These are phyloP conservation scores for Neostapfia colusana DNA, from an alignment of 176 grass and related monocot genomes.

Conservation along the genomic window DNA sequence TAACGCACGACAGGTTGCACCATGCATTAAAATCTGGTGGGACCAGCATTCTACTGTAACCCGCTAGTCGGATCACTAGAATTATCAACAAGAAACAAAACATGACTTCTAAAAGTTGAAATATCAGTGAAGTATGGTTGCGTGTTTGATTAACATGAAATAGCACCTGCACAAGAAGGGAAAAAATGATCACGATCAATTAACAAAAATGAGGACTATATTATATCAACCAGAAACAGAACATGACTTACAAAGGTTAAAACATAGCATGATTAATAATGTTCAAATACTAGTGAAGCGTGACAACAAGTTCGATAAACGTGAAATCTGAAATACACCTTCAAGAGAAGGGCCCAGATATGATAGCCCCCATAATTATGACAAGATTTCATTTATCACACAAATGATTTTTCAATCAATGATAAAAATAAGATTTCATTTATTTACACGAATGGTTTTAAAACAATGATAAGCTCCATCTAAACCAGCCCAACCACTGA, in stretches of 20 bases:
- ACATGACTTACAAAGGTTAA: not conserved
- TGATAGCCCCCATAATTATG: not conserved
- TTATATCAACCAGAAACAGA: constrained; percentile 9
- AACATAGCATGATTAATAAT: no score
- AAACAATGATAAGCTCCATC: not conserved
- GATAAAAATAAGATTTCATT: not conserved
- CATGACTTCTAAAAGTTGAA: no score
- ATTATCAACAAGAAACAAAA: not conserved
- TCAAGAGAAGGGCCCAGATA: not conserved
- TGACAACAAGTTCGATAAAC: no score
- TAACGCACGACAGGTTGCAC: not conserved
- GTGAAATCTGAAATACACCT: not conserved
- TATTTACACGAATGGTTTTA: no score
- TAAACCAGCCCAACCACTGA: constrained; percentile 2
- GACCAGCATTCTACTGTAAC: not conserved
- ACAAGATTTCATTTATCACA: not conserved
- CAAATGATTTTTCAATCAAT: not conserved
- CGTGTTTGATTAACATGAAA: no score
- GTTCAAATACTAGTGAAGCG: no score
- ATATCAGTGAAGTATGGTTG: no score
- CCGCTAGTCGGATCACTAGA: not conserved
- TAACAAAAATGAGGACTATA: not conserved
- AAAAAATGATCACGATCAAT: not conserved
- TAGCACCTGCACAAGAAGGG: not conserved
- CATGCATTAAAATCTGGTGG: not conserved